Evolutionary conservation across 1,284 basidiomycete species (phyloP).

Genomic region (Sporisorium iseilematis-ciliati): DNA sequence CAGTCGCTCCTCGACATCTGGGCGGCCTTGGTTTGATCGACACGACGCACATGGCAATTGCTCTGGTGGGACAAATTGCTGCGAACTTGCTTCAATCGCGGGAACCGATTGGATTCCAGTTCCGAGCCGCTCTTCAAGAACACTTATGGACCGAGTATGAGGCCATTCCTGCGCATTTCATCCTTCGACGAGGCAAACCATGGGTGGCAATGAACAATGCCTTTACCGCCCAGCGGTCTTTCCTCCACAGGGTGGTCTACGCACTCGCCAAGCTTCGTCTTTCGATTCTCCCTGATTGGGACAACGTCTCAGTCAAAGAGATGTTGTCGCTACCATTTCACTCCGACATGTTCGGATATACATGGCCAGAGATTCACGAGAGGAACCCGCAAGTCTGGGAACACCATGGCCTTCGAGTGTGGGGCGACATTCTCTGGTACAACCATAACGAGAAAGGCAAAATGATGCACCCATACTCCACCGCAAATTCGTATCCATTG

Average conservation of each 20-base stretch:
- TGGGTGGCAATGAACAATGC: not conserved
- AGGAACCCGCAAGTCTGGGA: constrained; percentile 4
- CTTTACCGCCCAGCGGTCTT: not conserved
- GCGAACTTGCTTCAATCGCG: not conserved
- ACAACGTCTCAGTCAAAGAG: constrained; percentile 9
- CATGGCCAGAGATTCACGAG: not conserved
- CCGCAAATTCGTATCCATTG: not conserved
- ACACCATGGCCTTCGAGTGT: constrained; percentile 2
- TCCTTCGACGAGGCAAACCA: not conserved
- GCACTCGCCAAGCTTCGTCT: not conserved
- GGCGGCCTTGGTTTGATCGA: not conserved
- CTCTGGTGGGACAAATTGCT: not conserved
- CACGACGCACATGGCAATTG: not conserved
- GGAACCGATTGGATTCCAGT: not conserved
- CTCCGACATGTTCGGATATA: constrained; percentile 1
- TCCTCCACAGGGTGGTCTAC: not conserved
- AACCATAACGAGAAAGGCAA: constrained; percentile 9
- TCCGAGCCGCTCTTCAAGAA: not conserved
- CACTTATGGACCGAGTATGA: not conserved
- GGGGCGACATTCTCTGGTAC: constrained; percentile 13
- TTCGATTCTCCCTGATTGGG: constrained; percentile 9
- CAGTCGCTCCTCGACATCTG: not conserved
- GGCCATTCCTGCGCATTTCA: not conserved
- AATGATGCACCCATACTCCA: not conserved
- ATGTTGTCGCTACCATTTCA: constrained; percentile 8